Evolutionary conservation across 768 basidiomycete genomes (phyloP).

Genomic region (Solioccasus polychromus): DNA sequence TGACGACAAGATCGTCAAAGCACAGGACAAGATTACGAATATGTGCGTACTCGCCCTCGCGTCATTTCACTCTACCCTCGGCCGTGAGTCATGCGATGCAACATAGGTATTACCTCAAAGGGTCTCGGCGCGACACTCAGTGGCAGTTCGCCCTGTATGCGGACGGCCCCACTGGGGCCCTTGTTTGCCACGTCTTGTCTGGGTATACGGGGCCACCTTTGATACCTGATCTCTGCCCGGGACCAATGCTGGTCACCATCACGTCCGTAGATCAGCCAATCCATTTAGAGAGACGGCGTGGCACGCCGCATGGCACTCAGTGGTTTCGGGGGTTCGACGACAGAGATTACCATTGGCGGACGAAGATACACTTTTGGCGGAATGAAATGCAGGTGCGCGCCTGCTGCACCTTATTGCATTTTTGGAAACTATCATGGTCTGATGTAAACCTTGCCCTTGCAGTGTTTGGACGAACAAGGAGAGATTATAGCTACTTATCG

Average conservation of each 20-base stretch:
- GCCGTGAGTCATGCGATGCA: too few relatives aligned
- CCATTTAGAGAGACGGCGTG: too few relatives aligned
- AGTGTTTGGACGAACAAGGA: constrained; percentile 25
- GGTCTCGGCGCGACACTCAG: constrained; percentile 9
- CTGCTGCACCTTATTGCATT: too few relatives aligned
- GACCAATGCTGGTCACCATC: constrained; percentile 19
- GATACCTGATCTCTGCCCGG: constrained; percentile 6
- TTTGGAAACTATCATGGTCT: too few relatives aligned
- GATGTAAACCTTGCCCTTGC: too few relatives aligned
- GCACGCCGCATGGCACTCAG: constrained; percentile 7
- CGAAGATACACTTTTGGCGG: constrained; percentile 8
- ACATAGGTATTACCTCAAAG: constrained; percentile 27
- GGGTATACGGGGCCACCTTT: constrained; percentile 29
- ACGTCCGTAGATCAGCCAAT: too few relatives aligned
- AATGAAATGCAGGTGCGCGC: constrained; percentile 23
- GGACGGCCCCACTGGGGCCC: constrained; percentile 16
- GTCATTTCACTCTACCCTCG: too few relatives aligned
- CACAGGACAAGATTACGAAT: constrained; percentile 24
- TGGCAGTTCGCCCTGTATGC: constrained; percentile 26
- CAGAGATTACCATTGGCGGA: constrained; percentile 25
- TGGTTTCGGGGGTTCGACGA: constrained; percentile 27
- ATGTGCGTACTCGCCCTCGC: constrained; percentile 9
- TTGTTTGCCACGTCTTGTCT: constrained; percentile 26
- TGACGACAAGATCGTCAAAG: constrained; percentile 29
- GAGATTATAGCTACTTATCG: constrained; percentile 32